These are phyloP conservation scores for Capsaspora owczarzaki DNA, from an alignment of 78 protist species.

Conservation along the genomic window DNA sequence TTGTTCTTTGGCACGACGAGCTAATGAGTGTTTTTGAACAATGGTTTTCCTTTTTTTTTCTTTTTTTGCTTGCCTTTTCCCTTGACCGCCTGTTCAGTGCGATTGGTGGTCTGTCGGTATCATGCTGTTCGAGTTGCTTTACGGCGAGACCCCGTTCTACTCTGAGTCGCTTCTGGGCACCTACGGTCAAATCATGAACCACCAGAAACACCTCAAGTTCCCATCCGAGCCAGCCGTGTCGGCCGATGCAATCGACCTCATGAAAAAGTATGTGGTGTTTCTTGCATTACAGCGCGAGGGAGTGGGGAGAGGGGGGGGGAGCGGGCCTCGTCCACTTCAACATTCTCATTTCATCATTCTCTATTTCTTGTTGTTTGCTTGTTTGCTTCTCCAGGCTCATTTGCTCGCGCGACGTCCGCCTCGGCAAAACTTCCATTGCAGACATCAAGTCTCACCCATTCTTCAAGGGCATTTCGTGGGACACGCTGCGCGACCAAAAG, in stretches of 20 bases:
- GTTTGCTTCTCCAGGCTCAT: background rate
- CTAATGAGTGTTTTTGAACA: too few relatives aligned
- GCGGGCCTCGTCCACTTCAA: background rate
- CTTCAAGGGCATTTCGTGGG: background rate
- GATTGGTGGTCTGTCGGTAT: slow-evolving; percentile 75
- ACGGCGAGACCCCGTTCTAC: slow-evolving; percentile 59
- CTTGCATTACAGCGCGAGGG: background rate
- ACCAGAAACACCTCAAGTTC: slow-evolving; percentile 38
- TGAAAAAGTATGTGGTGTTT: slow-evolving; percentile 10
- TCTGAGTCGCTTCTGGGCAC: slow-evolving; percentile 35
- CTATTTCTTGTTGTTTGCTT: background rate
- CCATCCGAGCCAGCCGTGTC: background rate
- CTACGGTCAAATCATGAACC: slow-evolving; percentile 53
- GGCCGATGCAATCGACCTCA: background rate
- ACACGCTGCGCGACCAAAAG: background rate
- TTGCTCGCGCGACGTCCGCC: background rate
- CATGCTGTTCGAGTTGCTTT: slow-evolving; percentile 57
- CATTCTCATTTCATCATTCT: background rate
- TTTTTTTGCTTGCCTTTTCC: too few relatives aligned
- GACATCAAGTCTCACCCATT: background rate
- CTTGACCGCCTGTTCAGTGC: background rate
- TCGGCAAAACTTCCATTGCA: background rate
- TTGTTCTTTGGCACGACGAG: too few relatives aligned
- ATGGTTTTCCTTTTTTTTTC: too few relatives aligned
- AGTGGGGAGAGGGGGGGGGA: background rate